Conservation (phyloP, 495 filamentous ascomycete species). For the Poronia punctata region DNA sequence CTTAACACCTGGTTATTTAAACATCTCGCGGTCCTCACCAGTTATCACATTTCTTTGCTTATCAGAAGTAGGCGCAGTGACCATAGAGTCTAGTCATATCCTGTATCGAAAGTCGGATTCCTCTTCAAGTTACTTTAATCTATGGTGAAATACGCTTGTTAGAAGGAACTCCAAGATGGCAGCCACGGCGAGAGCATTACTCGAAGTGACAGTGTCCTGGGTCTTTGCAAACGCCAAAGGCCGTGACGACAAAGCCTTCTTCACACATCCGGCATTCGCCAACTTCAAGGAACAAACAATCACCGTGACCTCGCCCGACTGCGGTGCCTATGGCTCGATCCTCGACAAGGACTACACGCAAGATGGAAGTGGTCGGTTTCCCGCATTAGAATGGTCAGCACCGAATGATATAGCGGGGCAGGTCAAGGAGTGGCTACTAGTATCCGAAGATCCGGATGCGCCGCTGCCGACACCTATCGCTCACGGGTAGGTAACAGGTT, state of each 20-base stretch:
- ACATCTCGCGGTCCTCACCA: no score
- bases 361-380: constrained; percentile 37
- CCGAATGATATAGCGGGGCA: constrained; percentile 19
- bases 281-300: constrained; percentile 31
- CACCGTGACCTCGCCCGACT: constrained; percentile 37
- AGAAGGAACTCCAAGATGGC: no score
- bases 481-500: constrained; percentile 28
- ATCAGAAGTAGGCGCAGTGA: no score
- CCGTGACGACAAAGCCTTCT: constrained; percentile 43
- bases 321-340: constrained; percentile 34
- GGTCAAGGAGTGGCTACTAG: constrained; percentile 41
- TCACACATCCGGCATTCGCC: constrained; percentile 36
- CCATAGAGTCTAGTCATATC: no score
- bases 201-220: constrained; percentile 34
- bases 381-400: constrained; percentile 35
- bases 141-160: no score
- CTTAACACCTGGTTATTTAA: constrained; percentile 2
- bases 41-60: no score
- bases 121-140: no score
- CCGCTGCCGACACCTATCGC: constrained; percentile 39
- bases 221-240: constrained; percentile 31
- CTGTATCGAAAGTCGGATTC: no score
- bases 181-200: constrained; percentile 13
- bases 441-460: constrained; percentile 46
- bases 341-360: constrained; percentile 35